phyloP scores from a whole-genome alignment of 2,329 filamentous ascomycete species.

The Colletotrichum sp. region DNA sequence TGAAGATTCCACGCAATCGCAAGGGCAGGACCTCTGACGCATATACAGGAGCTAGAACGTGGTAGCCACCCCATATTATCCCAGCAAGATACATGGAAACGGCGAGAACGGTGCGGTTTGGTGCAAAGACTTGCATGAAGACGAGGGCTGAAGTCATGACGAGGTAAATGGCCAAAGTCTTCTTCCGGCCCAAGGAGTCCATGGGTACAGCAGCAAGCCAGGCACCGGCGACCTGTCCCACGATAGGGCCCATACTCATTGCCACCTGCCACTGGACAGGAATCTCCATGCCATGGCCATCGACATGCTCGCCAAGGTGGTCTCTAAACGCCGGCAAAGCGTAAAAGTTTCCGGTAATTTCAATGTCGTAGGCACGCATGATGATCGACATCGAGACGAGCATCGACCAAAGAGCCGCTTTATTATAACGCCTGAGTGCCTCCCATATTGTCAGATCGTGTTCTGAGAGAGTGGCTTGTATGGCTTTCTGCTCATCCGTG shows the following conservation, averaged over 20 bases:
- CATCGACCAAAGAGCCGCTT: background rate
- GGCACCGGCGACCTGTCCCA: background rate
- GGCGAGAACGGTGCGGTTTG: background rate
- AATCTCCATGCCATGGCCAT: background rate
- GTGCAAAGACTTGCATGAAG: background rate
- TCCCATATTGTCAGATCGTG: background rate
- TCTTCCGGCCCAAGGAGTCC: background rate
- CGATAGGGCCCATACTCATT: background rate
- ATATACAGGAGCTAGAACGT: constrained; percentile 43
- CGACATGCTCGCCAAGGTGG: background rate
- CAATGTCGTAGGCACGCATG: background rate
- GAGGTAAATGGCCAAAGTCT: background rate
- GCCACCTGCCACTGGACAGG: background rate
- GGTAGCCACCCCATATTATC: background rate
- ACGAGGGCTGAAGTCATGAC: background rate
- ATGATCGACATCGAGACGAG: background rate
- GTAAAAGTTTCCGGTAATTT: background rate
- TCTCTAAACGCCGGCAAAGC: background rate
- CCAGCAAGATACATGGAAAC: background rate
- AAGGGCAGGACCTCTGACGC: constrained; percentile 47
- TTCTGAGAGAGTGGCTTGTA: background rate
- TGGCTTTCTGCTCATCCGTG: background rate
- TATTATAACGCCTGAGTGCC: background rate
- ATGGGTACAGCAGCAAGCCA: background rate
- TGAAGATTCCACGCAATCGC: constrained; percentile 47